Base-by-base conservation (phyloP, 441 rosid genomes). In the Arabidopsis hybrid region DNA sequence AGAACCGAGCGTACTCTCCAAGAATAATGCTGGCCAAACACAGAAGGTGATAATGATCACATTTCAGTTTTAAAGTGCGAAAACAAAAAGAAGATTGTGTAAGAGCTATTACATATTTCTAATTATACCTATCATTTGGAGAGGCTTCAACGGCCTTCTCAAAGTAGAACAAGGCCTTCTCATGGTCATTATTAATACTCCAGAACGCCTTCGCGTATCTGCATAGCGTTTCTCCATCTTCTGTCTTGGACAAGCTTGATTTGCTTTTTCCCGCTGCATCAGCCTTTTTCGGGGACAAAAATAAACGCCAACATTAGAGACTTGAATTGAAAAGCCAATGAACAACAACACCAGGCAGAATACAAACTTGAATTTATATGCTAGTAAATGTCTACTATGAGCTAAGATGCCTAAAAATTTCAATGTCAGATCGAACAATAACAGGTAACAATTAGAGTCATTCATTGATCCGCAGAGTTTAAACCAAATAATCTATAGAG, bases 1-100 rank as follows among this genome's bases (percentile, higher is more conserved):
- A 77, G 84, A 93, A 93, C 67, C 88, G 67, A 39, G 98, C 97
- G 70, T 87, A 89, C 49, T 92, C 92, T 50, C 86, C 98, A 2
- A 91, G 90, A 74, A 91, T 82, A 64, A 86, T 57, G 79, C 93
- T 91, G 69, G 45, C 49, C 46, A 72, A 21, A 59, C 53, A 66
- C 51, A 71, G 16, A 51, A 49, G 5, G 64, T 29, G 7, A 10
- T 21, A 21, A 21, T 21, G 17, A 34, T 73, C 40, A 1, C 47
- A 43, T 53, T 59, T 57, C 47, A 50, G 8, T 16, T 73, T 71
- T 57, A 38, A 62, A 14, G 36, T 16, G 65, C 9, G 17, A 3
- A 46, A 34, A 38, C 36, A 61, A 36, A 31, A 53, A 16, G 0
- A 8, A 47, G 71, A 13, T 39, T 38, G 56, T 7, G 66, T 10